Evolutionary conservation across 1,284 basidiomycete genomes (phyloP).

Genomic region (Microbotryum saponariae): DNA sequence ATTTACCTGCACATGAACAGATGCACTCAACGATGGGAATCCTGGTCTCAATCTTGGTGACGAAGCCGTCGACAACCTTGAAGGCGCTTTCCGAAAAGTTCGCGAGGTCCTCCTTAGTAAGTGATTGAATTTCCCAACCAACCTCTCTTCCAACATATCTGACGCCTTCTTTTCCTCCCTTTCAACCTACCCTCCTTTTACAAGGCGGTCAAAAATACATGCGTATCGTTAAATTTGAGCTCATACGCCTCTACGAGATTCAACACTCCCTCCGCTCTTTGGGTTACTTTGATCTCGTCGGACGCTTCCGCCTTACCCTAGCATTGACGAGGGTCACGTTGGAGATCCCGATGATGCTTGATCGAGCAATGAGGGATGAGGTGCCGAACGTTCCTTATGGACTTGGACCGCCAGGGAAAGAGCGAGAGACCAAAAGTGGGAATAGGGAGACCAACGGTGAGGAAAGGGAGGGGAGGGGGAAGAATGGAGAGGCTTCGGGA

Average conservation of each 20-base stretch:
- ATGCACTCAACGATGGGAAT: conserved; percentile 55
- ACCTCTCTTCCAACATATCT: background rate
- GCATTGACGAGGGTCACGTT: conserved; percentile 73
- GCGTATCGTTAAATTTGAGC: conserved; percentile 61
- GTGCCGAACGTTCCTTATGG: background rate
- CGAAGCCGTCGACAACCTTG: conserved; percentile 41
- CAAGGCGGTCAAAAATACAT: conserved; percentile 73
- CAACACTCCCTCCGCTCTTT: conserved; percentile 59
- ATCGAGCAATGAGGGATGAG: conserved; percentile 52
- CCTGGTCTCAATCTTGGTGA: conserved; percentile 39
- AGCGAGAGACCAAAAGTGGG: background rate
- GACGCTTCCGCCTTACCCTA: conserved; percentile 66
- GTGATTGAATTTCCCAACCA: background rate
- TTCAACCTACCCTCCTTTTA: background rate
- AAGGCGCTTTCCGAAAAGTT: conserved; percentile 40
- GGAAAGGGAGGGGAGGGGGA: background rate
- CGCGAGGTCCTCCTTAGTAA: conserved; percentile 38
- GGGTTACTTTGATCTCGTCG: conserved; percentile 67
- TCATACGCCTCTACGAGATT: conserved; percentile 65
- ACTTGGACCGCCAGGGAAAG: background rate
- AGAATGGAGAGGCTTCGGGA: conserved; percentile 3
- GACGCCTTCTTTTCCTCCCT: background rate
- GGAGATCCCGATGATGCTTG: conserved; percentile 65
- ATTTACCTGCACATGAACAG: conserved; percentile 41
- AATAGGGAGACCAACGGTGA: background rate